phyloP scores from a whole-genome alignment of 768 basidiomycete species.

The Paxillus ammoniavirescens region DNA sequence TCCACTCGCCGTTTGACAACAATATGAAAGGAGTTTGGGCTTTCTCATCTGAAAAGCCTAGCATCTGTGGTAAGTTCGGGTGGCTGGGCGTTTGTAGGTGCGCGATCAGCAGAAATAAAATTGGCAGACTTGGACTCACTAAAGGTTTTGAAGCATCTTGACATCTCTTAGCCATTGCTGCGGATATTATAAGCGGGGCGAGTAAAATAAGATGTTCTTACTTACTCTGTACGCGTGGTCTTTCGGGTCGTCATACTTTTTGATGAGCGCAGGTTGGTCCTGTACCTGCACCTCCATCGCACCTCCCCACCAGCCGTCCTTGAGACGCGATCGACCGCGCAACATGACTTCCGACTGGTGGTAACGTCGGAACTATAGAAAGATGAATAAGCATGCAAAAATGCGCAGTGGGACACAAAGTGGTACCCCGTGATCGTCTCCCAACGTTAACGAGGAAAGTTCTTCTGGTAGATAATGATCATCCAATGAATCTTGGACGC shows the following conservation, averaged over 20 bases:
- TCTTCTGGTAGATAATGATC: constrained; percentile 25
- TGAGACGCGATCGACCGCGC: constrained; percentile 35
- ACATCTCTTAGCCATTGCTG: constrained; percentile 52
- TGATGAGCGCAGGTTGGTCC: constrained; percentile 40
- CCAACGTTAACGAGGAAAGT: constrained; percentile 17
- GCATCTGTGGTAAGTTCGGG: constrained; percentile 52
- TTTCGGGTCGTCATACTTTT: constrained; percentile 42
- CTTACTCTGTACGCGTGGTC: constrained; percentile 33
- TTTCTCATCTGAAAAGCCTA: constrained; percentile 46
- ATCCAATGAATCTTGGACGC: constrained; percentile 12
- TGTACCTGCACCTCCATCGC: constrained; percentile 39
- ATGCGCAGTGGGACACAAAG: too few species aligned
- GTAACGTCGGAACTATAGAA: constrained; percentile 44
- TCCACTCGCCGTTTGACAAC: constrained; percentile 42
- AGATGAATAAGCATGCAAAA: constrained; percentile 4
- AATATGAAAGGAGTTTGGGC: constrained; percentile 49
- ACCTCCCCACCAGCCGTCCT: constrained; percentile 50
- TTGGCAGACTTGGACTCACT: constrained; percentile 31
- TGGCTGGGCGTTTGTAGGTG: constrained; percentile 32
- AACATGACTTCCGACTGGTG: constrained; percentile 48
- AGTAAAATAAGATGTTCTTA: not conserved
- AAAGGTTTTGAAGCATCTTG: constrained; percentile 48
- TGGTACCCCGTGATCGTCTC: constrained; percentile 36
- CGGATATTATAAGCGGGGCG: not conserved
- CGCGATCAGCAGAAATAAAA: not conserved